These are phyloP conservation scores for Wickerhamiella pararugosa DNA, from an alignment of 1,139 yeast genomes.

Conservation along the genomic window DNA sequence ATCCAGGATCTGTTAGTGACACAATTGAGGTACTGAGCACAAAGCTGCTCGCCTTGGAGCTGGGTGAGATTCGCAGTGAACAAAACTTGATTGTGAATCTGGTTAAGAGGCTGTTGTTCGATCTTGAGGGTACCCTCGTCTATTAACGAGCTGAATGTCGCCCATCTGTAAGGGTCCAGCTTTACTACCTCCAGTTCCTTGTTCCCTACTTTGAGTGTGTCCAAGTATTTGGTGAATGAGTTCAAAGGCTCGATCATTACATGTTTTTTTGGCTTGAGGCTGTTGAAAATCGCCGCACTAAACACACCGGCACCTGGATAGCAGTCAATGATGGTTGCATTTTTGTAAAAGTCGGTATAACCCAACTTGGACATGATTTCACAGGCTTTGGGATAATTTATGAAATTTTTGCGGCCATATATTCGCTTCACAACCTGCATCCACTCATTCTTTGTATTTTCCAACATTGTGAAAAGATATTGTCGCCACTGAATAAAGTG, in stretches of 20 bases:
- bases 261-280: slow-evolving; percentile 45
- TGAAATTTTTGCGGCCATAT: slow-evolving; percentile 13
- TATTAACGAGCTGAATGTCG: slow-evolving; percentile 34
- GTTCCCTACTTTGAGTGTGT: slow-evolving; percentile 10
- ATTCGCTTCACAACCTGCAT: slow-evolving; percentile 12
- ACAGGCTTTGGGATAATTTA: slow-evolving; percentile 13
- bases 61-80: slow-evolving; percentile 51
- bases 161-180: slow-evolving; percentile 53
- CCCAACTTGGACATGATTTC: slow-evolving; percentile 12
- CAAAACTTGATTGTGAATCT: slow-evolving; percentile 47
- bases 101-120: slow-evolving; percentile 25
- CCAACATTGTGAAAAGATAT: slow-evolving; percentile 1
- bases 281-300: slow-evolving; percentile 37
- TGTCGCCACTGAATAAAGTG: background rate
- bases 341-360: slow-evolving; percentile 17
- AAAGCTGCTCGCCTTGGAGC: slow-evolving; percentile 47
- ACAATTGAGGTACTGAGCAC: slow-evolving; percentile 67
- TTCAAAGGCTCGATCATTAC: slow-evolving; percentile 39
- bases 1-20: slow-evolving; percentile 61
- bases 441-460: slow-evolving; percentile 15
- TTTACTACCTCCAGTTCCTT: slow-evolving; percentile 6
- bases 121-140: slow-evolving; percentile 33
- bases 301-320: slow-evolving; percentile 40
- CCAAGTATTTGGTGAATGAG: slow-evolving; percentile 22
- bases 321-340: slow-evolving; percentile 47